Base-by-base conservation (phyloP, 495 filamentous ascomycete species). In the Astrothelium subdiscretum region DNA sequence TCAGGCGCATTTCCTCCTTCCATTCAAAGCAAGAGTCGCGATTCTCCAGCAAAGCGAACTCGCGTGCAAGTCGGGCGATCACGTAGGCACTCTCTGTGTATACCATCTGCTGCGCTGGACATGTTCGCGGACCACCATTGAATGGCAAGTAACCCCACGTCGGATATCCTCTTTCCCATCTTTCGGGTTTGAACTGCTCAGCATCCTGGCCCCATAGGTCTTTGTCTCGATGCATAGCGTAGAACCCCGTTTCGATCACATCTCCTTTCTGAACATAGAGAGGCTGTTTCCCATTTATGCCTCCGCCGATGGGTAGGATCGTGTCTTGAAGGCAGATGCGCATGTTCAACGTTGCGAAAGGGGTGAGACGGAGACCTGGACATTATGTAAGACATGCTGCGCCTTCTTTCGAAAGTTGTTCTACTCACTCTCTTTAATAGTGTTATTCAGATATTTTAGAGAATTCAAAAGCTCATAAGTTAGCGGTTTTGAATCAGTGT, bases 11-110 rank as follows among this genome's bases (percentile, higher is more conserved):
- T 18, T 15, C 13, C 20, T 48, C 43, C 12, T 15, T 18, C 12
- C 12, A 48, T 22, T 48, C 43, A 5, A 15, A 5, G 5, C 12
- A 10, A 48, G 59, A 10, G 62, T 72, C 62, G 44, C 70, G 51
- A 57, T 61, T 65, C 66, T 82, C 79, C 15, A 81, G 66, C 29
- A 73, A 71, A 51, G 84, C 81, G 68, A 75, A 74, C 51, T 69
- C 67, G 61, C 74, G 72, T 63, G 65, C 67, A 13, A 75, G 27
- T 32, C 73, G 59, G 3, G 63, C 62, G n/a, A 67, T 68, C 0
- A 69, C 69, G 60, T 73, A 75, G 27, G 66, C 62, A 4, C 69
- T 71, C 59, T 75, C 72, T 15, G 71, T 75, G 24, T 74, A 44
- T 42, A 72, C 72, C 65, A 72, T 73, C 44, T 69, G 62, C 31